These are phyloP conservation scores for Phytophthora chlamydospora DNA, from an alignment of 352 stramenopile genomes.

Conservation along the genomic window DNA sequence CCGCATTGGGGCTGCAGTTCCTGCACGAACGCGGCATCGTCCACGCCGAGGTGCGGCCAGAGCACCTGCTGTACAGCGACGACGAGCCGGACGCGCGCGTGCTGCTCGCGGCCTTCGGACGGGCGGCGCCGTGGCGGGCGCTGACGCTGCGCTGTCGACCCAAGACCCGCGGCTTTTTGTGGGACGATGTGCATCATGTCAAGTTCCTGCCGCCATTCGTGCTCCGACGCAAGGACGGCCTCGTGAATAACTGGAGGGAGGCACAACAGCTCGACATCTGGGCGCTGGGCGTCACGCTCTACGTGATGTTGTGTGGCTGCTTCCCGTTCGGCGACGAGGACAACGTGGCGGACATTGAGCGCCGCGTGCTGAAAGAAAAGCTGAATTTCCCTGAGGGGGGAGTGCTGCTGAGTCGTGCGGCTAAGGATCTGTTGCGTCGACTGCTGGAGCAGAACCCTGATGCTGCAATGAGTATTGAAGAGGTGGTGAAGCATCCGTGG, in stretches of 20 bases:
- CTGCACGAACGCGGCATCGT: conserved; percentile 60
- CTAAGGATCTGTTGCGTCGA: conserved; percentile 61
- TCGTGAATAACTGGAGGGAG: conserved; percentile 56
- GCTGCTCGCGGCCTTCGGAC: conserved; percentile 70
- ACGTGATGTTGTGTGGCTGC: conserved; percentile 62
- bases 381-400: conserved; percentile 41
- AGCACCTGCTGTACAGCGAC: conserved; percentile 80
- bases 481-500: conserved; percentile 73
- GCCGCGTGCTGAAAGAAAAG: conserved; percentile 31
- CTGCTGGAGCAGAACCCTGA: conserved; percentile 62
- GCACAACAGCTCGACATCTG: conserved; percentile 75
- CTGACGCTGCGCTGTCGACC: conserved; percentile 36
- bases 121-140: conserved; percentile 51
- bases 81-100: conserved; percentile 66
- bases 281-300: conserved; percentile 78
- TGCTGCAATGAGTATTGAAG: conserved; percentile 59
- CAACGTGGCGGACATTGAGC: conserved; percentile 34
- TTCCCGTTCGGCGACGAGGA: conserved; percentile 58
- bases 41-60: conserved; percentile 72
- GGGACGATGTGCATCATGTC: conserved; percentile 62
- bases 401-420: conserved; percentile 59
- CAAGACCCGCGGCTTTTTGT: conserved; percentile 40
- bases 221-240: conserved; percentile 30
- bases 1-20: conserved; percentile 55
- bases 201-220: conserved; percentile 74